Evolutionary conservation across 768 basidiomycete species (phyloP).

Genomic region (Sporobolomyces roseus): DNA sequence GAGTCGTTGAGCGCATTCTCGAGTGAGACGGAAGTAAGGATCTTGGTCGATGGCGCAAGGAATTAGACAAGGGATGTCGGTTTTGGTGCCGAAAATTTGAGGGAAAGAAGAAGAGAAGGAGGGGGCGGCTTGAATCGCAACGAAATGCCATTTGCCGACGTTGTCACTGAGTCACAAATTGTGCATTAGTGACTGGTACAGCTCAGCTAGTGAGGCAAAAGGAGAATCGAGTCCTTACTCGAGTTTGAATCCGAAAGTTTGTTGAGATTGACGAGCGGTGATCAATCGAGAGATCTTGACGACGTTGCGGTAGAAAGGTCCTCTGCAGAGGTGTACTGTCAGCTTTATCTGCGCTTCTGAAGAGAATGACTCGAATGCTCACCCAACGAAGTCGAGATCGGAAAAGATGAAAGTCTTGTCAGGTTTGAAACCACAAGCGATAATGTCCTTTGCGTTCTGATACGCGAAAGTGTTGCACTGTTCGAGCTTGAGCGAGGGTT

Average conservation of each 20-base stretch:
- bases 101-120: conserved; percentile 98
- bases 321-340: conserved; percentile 53
- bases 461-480: conserved; percentile 76
- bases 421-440: conserved; percentile 86
- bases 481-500: conserved; percentile 85
- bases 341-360: not conserved
- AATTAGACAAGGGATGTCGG: conserved; percentile 85
- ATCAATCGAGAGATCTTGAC: conserved; percentile 88
- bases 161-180: conserved; percentile 65
- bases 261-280: conserved; percentile 86
- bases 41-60: conserved; percentile 94
- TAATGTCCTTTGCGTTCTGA: conserved; percentile 90
- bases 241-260: conserved; percentile 93
- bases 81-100: conserved; percentile 80
- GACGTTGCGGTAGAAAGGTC: conserved; percentile 88
- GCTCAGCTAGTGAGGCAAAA: not conserved
- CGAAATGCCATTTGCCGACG: conserved; percentile 96
- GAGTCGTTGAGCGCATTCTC: conserved; percentile 87
- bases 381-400: conserved; percentile 76
- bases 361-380: conserved; percentile 26
- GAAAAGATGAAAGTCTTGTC: conserved; percentile 97
- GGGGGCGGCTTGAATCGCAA: conserved; percentile 88
- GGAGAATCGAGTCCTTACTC: conserved; percentile 68
- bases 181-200: no score
- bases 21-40: conserved; percentile 94